Base-by-base conservation (phyloP, 1,284 basidiomycete genomes). In the Marasmius sp. region DNA sequence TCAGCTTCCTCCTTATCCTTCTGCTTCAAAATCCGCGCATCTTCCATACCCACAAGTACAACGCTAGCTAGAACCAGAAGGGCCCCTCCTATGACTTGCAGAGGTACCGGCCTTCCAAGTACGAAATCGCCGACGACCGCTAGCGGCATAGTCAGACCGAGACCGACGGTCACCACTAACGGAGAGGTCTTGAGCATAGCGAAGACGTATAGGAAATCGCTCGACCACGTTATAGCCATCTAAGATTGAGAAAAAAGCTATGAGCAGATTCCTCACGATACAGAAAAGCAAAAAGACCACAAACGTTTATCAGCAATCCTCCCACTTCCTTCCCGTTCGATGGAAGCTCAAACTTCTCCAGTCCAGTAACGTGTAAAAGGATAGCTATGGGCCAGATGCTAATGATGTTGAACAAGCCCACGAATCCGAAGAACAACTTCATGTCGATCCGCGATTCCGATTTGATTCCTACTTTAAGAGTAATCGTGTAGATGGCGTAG, bases 101-200 rank as follows among this genome's bases (percentile, higher is more conserved):
- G 69, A 53, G 79, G 74, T n/a, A 83, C 77, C 41, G 84, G 79
- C 61, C 81, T 84, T 27, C 85, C 81, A 11, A 92, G 79, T 53
- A 91, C 69, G 63, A 88, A 82, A 74, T 97, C 95, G 10, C 93
- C 94, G 18, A 91, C 60, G 45, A 96, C 88, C 1, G 94, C 94
- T 58, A 95, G 79, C 9, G 95, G 95, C 71, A 98, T 97, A 0
- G 97, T 98, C n/a, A 99, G 82, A 61, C 92, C 94, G 18, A 99
- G 82, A 16, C 97, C 97, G 62, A 99, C 82, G 0, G 97, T 99
- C 12, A 94, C 95, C 22, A 97, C 92, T 47, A 95, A 79, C 1
- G 94, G 97, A 3, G 95, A 97, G 2, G 96, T 98, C 81, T 97
- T 98, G 65, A 99, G 85, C 95, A 98, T 98, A 6, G 97, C 94